Percentiles rank a stretch among this genome's conserved stretches.
These are phyloP conservation scores for Aspergillus latus DNA, from an alignment of 2,329 filamentous ascomycete species.

Conservation along the genomic window DNA sequence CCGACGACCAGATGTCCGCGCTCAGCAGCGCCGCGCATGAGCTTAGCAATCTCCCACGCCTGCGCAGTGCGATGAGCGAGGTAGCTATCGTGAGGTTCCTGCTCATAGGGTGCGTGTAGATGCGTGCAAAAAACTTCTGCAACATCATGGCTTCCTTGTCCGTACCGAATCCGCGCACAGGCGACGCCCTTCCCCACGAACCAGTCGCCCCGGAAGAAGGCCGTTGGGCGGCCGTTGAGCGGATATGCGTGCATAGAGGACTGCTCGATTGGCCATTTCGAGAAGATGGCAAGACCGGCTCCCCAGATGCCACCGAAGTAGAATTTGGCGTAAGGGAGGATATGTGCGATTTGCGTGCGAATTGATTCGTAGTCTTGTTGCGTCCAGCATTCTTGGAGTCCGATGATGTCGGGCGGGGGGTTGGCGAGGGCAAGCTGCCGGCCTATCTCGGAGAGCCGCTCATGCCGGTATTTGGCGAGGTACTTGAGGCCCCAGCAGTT, in stretches of 20 bases:
- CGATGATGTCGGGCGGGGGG: constrained; percentile 78
- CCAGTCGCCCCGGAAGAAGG: constrained; percentile 94
- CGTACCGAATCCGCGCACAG: constrained; percentile 73
- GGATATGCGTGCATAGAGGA: constrained; percentile 82
- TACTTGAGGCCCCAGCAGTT: constrained; percentile 98
- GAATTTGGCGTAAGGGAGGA: constrained; percentile 89
- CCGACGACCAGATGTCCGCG: constrained; percentile 80
- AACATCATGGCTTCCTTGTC: constrained; percentile 60
- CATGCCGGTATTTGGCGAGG: constrained; percentile 73
- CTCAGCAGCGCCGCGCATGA: constrained; percentile 77
- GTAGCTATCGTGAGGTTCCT: constrained; percentile 79
- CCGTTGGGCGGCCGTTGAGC: constrained; percentile 89
- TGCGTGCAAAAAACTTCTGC: constrained; percentile 93
- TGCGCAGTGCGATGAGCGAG: constrained; percentile 87
- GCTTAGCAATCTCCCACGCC: constrained; percentile 90
- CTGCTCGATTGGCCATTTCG: constrained; percentile 88
- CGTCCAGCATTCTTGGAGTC: constrained; percentile 94
- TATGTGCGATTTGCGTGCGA: constrained; percentile 66
- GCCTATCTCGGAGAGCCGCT: constrained; percentile 81
- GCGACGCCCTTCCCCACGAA: constrained; percentile 94
- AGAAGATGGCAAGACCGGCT: constrained; percentile 83
- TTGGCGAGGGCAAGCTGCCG: constrained; percentile 68
- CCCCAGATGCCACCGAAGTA: constrained; percentile 89
- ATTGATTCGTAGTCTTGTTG: constrained; percentile 79
- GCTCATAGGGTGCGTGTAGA: constrained; percentile 84